These are phyloP conservation scores for Yamadazyma atmosphaerica DNA, from an alignment of 1,139 yeast genomes.

Conservation along the genomic window DNA sequence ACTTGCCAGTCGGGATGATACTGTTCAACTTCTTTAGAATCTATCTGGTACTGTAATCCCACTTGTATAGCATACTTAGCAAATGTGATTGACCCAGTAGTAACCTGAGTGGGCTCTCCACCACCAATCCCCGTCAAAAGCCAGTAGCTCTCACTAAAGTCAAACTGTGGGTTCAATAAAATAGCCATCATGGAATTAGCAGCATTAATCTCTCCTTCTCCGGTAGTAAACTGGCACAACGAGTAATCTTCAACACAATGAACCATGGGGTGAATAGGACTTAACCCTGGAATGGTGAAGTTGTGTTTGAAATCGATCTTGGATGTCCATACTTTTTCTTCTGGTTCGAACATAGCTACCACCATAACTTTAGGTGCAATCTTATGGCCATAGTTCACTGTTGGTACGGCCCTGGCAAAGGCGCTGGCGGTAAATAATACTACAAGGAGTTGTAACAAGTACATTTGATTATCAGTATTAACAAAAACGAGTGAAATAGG, in stretches of 20 bases:
- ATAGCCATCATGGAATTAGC: slow-evolving; percentile 60
- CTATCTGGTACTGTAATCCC: slow-evolving; percentile 59
- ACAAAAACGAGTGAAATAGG: too few species aligned
- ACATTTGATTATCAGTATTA: too few species aligned
- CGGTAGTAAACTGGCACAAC: slow-evolving; percentile 63
- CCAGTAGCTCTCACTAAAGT: slow-evolving; percentile 60
- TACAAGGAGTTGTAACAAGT: neutral
- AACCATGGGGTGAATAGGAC: slow-evolving; percentile 58
- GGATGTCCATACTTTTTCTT: slow-evolving; percentile 55
- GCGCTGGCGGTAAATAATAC: neutral
- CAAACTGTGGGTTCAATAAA: slow-evolving; percentile 54
- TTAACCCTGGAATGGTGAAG: slow-evolving; percentile 61
- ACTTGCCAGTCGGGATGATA: slow-evolving; percentile 58
- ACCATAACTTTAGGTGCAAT: slow-evolving; percentile 52
- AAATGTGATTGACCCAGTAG: slow-evolving; percentile 59
- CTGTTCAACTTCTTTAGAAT: slow-evolving; percentile 43
- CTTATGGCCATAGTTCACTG: slow-evolving; percentile 5
- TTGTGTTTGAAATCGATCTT: slow-evolving; percentile 49
- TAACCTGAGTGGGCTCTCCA: slow-evolving; percentile 51
- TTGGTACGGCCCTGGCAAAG: neutral
- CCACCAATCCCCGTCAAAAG: slow-evolving; percentile 70
- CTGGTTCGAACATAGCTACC: slow-evolving; percentile 57
- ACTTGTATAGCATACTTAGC: slow-evolving; percentile 65
- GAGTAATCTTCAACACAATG: slow-evolving; percentile 56
- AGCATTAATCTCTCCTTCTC: slow-evolving; percentile 71